Evolutionary conservation across 2,329 filamentous ascomycete genomes (phyloP).

Genomic region (Xylariaceae sp.): DNA sequence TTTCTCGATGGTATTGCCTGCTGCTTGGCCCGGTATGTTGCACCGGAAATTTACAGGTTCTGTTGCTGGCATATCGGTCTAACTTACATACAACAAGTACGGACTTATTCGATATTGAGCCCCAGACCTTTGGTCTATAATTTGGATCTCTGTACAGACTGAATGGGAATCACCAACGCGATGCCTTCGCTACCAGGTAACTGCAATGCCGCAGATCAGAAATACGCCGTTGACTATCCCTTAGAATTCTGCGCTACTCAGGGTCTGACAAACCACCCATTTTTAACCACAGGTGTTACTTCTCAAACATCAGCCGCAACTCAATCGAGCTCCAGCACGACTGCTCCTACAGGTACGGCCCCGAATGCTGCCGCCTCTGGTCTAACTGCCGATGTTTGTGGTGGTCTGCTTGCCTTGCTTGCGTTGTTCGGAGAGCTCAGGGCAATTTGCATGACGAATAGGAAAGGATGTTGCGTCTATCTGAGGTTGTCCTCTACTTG

Average conservation of each 20-base stretch:
- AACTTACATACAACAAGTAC: no score
- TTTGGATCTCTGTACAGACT: no score
- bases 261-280: conserved; percentile 28
- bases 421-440: conserved; percentile 11
- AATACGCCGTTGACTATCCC: conserved; percentile 30
- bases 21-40: conserved; percentile 49
- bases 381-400: conserved; percentile 9
- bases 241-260: conserved; percentile 33
- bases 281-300: conserved; percentile 16
- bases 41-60: no score
- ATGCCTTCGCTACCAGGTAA: no score
- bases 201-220: conserved; percentile 43
- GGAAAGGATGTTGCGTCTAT: no score
- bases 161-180: no score
- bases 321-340: not conserved
- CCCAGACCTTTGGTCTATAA: no score
- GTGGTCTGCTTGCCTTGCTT: conserved; percentile 22
- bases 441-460: not conserved
- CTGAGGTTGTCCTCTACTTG: no score
- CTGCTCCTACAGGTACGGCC: conserved; percentile 1
- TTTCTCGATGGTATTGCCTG: conserved; percentile 49
- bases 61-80: no score
- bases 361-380: not conserved
- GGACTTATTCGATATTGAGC: no score
- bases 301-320: no score